These are phyloP conservation scores for Mrakia hoshinonis DNA, from an alignment of 768 basidiomycete genomes.

Conservation along the genomic window DNA sequence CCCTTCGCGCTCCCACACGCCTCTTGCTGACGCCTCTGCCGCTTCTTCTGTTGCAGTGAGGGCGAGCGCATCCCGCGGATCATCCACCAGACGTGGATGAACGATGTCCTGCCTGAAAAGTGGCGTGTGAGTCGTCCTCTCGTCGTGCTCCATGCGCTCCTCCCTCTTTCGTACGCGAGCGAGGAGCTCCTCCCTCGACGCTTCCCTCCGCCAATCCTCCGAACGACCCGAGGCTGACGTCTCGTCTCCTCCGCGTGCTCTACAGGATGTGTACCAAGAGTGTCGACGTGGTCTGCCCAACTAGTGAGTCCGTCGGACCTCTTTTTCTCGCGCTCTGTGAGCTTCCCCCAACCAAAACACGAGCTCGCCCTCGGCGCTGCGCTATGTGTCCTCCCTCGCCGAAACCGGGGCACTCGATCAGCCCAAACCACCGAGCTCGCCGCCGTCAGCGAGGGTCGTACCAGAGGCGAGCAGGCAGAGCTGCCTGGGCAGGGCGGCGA, in stretches of 20 bases:
- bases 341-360: neutral
- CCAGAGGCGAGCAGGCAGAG: no score
- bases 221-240: neutral
- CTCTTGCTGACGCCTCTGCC: constrained; percentile 17
- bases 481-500: no score
- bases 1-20: neutral
- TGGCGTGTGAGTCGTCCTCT: constrained; percentile 48
- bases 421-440: no score
- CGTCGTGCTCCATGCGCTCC: neutral
- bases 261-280: constrained; percentile 57
- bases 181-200: neutral
- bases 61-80: constrained; percentile 79
- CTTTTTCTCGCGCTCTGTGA: neutral
- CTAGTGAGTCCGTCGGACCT: constrained; percentile 58
- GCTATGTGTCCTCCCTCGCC: neutral
- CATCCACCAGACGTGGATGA: constrained; percentile 98
- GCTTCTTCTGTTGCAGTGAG: constrained; percentile 44
- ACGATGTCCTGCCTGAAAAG: constrained; percentile 66
- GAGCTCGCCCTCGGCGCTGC: neutral
- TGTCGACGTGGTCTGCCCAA: constrained; percentile 90
- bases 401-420: no score
- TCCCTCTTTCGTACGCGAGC: neutral
- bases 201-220: neutral
- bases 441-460: no score
- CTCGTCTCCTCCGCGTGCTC: neutral